These are phyloP conservation scores for Xylaria castorea DNA, from an alignment of 495 filamentous ascomycete species.

Conservation along the genomic window DNA sequence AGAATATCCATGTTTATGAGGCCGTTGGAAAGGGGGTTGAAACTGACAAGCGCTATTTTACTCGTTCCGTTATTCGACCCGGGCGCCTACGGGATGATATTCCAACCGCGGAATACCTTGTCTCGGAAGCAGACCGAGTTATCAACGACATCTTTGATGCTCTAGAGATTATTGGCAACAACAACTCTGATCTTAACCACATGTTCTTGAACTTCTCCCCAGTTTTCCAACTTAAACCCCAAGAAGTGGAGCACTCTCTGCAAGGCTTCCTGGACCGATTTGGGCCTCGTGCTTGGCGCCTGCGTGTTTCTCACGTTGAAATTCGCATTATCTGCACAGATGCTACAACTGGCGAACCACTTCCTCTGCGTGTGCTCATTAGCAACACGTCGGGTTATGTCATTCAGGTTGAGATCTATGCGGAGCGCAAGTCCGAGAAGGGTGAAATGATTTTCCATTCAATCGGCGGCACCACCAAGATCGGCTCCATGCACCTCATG, in stretches of 20 bases:
- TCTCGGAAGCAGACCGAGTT: constrained; percentile 93
- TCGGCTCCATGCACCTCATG: constrained; percentile 92
- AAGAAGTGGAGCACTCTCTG: constrained; percentile 92
- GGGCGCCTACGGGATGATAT: constrained; percentile 96
- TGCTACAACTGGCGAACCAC: constrained; percentile 79
- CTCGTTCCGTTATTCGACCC: constrained; percentile 89
- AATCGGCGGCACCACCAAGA: constrained; percentile 92
- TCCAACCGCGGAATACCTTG: constrained; percentile 95
- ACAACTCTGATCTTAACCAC: constrained; percentile 99
- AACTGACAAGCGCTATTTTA: constrained; percentile 97
- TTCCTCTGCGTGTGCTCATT: constrained; percentile 94
- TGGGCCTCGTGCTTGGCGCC: constrained; percentile 91
- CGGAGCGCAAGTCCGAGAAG: constrained; percentile 97
- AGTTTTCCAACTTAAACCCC: constrained; percentile 88
- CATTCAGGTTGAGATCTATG: constrained; percentile 96
- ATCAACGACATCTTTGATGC: constrained; percentile 98
- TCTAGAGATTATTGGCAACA: constrained; percentile 97
- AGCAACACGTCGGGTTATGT: constrained; percentile 99
- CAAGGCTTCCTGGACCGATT: constrained; percentile 96
- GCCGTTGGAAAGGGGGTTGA: constrained; percentile 92
- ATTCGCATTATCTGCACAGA: constrained; percentile 98
- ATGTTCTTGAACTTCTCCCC: constrained; percentile 99
- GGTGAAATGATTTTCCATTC: constrained; percentile 97
- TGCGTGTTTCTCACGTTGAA: constrained; percentile 96
- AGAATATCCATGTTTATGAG: constrained; percentile 98